phyloP scores from a whole-genome alignment of 2,329 filamentous ascomycete species.

The Pseudogymnoascus sp. region DNA sequence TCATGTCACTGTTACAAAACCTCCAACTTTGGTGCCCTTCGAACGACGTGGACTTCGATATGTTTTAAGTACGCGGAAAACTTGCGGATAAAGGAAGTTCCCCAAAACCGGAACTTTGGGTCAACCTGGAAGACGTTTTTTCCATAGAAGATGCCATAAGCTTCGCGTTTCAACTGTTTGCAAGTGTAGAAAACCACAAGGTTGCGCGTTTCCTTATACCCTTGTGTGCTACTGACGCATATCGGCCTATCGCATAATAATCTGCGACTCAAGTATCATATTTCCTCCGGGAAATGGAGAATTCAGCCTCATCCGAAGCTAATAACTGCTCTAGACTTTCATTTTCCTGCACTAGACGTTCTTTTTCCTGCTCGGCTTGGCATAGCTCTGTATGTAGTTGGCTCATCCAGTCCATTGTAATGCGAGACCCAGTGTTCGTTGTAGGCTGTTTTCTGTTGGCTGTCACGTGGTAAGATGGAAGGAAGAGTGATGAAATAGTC shows the following conservation, averaged over 20 bases:
- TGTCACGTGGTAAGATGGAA: neutral
- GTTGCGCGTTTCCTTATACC: neutral
- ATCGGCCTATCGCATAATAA: neutral
- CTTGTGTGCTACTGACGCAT: neutral
- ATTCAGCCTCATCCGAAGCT: neutral
- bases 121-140: neutral
- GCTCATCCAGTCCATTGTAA: neutral
- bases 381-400: neutral
- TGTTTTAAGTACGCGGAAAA: neutral
- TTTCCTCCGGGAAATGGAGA: neutral
- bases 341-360: neutral
- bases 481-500: neutral
- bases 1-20: no score
- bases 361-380: neutral
- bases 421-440: neutral
- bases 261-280: neutral
- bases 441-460: neutral
- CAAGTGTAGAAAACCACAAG: neutral
- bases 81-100: neutral
- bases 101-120: neutral
- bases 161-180: neutral
- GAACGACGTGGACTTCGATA: neutral
- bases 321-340: neutral
- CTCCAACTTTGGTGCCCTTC: no score
- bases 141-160: neutral